Conservation (phyloP, 257 asterid genomes). For the Solanum sejunctum region DNA sequence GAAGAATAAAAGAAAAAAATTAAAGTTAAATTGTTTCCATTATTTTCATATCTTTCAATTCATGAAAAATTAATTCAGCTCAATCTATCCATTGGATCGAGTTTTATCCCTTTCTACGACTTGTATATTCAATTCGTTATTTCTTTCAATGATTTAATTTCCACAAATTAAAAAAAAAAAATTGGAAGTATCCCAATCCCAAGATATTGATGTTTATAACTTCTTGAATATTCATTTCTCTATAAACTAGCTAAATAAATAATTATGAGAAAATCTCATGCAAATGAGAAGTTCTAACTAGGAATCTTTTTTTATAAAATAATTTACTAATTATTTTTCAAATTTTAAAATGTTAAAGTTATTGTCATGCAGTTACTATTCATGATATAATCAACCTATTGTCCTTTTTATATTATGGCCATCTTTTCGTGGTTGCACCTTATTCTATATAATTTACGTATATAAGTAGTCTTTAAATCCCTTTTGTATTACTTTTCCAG, state of each 20-base stretch:
- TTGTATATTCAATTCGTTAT: neutral
- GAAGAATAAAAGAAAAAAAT: too few relatives aligned
- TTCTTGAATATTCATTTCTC: neutral
- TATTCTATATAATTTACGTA: neutral
- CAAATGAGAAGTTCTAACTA: neutral
- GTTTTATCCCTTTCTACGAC: neutral
- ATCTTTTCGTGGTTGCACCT: conserved; percentile 26
- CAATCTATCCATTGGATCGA: too few relatives aligned
- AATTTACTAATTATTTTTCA: neutral
- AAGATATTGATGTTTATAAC: neutral
- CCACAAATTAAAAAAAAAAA: neutral
- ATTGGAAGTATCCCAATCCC: neutral
- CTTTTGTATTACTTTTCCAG: neutral
- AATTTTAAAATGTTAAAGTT: neutral
- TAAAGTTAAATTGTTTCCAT: too few relatives aligned
- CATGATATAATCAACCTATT: conserved; percentile 9
- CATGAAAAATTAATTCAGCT: too few relatives aligned
- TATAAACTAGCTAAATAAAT: too few relatives aligned
- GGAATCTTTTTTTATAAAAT: neutral
- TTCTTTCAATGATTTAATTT: neutral
- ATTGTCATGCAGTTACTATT: conserved; percentile 5
- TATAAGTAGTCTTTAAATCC: conserved; percentile 11
- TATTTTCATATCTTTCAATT: too few relatives aligned
- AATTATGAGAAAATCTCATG: neutral
- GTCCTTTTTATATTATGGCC: conserved; percentile 2